A percentile compares a stretch with the other conserved stretches of the same genome.
phyloP scores from a whole-genome alignment of 2,329 filamentous ascomycete species.

The Trichoderma koningii region DNA sequence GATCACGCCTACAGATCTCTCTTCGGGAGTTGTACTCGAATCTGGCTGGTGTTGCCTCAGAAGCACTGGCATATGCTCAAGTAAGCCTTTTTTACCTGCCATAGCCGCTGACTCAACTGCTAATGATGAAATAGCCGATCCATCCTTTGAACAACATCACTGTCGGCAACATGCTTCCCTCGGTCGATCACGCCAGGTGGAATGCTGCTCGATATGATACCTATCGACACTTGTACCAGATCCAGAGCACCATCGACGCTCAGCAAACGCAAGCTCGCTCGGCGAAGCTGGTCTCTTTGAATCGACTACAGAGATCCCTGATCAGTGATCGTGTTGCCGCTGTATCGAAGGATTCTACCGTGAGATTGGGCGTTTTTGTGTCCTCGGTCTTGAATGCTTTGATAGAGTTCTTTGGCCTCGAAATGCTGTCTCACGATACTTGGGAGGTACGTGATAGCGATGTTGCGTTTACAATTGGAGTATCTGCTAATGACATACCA shows the following conservation, averaged over 20 bases:
- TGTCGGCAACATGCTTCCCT: conserved; percentile 50
- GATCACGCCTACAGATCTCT: conserved; percentile 36
- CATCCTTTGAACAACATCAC: conserved; percentile 62
- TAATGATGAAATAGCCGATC: conserved; percentile 48
- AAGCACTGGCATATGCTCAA: conserved; percentile 45
- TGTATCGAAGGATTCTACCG: conserved; percentile 63
- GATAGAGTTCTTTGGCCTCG: conserved; percentile 47
- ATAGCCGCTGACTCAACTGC: not conserved
- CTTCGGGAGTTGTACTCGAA: conserved; percentile 42
- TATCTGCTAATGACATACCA: conserved; percentile 35
- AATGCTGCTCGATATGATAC: conserved; percentile 56
- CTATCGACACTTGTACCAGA: conserved; percentile 47
- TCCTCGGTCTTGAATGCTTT: conserved; percentile 46
- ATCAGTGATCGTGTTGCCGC: conserved; percentile 56
- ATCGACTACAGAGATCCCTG: conserved; percentile 62
- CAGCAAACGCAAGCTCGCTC: conserved; percentile 48
- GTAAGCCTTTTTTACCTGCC: conserved; percentile 39
- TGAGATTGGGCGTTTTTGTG: conserved; percentile 55
- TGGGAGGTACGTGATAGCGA: conserved; percentile 38
- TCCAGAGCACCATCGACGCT: conserved; percentile 46
- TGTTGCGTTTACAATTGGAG: not conserved
- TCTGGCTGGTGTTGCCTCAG: conserved; percentile 35
- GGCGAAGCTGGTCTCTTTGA: conserved; percentile 56
- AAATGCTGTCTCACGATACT: conserved; percentile 33
- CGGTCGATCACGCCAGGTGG: conserved; percentile 47